phyloP scores from a whole-genome alignment of 495 filamentous ascomycete species.

The Glonium stellatum region DNA sequence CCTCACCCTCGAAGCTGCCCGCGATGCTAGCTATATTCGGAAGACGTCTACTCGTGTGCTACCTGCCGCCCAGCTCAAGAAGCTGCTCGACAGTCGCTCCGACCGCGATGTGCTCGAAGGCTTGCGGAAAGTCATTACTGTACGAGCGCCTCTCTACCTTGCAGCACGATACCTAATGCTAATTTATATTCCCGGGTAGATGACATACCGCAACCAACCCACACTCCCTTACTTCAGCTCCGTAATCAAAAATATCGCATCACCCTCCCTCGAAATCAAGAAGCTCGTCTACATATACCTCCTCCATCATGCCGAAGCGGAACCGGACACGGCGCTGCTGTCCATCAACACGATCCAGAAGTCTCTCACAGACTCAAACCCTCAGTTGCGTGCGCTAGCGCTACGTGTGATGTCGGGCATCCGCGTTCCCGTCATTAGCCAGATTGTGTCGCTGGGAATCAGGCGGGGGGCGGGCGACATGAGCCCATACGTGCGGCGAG shows the following conservation, averaged over 20 bases:
- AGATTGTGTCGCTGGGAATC: conserved; percentile 94
- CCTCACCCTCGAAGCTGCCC: conserved; percentile 90
- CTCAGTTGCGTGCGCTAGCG: conserved; percentile 82
- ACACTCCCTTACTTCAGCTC: conserved; percentile 79
- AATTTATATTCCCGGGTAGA: conserved; percentile 45
- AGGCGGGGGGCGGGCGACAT: conserved; percentile 88
- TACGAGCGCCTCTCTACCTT: conserved; percentile 40
- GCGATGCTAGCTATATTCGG: conserved; percentile 45
- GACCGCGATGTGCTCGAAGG: conserved; percentile 91
- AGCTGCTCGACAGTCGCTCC: conserved; percentile 86
- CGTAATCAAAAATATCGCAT: conserved; percentile 94
- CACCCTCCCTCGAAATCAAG: conserved; percentile 83
- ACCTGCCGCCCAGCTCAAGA: conserved; percentile 68
- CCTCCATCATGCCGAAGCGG: conserved; percentile 87
- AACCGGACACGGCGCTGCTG: conserved; percentile 88
- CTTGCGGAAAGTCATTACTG: conserved; percentile 79
- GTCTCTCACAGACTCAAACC: conserved; percentile 84
- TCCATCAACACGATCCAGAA: conserved; percentile 99
- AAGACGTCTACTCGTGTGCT: conserved; percentile 45
- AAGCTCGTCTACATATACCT: conserved; percentile 98
- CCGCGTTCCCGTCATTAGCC: conserved; percentile 92
- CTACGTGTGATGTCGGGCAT: conserved; percentile 94
- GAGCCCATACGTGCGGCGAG: conserved; percentile 87
- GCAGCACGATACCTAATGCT: not conserved
- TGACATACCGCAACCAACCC: conserved; percentile 84